Evolutionary conservation across 805 yeast genomes (phyloP).

Genomic region (Candida incommunis): DNA sequence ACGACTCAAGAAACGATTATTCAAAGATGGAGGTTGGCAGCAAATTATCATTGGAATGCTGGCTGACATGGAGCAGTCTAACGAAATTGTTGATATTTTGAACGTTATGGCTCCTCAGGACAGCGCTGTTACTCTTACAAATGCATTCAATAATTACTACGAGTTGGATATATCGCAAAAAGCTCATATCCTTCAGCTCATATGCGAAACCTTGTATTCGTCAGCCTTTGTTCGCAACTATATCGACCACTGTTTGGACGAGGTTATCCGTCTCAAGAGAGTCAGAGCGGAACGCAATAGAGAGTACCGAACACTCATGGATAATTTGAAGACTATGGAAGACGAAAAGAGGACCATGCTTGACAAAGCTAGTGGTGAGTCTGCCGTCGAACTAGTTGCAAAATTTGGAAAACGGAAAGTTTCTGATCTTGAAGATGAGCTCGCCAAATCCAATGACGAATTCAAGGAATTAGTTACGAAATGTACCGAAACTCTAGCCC

Average conservation of each 20-base stretch:
- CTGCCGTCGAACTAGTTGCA: neutral
- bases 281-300: conserved; percentile 51
- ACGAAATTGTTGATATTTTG: conserved; percentile 36
- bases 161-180: conserved; percentile 38
- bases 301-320: conserved; percentile 41
- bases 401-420: conserved; percentile 8
- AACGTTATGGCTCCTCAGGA: conserved; percentile 40
- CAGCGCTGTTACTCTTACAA: conserved; percentile 31
- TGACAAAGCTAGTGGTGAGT: conserved; percentile 3
- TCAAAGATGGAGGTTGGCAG: conserved; percentile 80
- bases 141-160: conserved; percentile 43
- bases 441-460: conserved; percentile 18
- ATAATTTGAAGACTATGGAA: conserved; percentile 33
- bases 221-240: conserved; percentile 45
- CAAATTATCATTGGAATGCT: conserved; percentile 61
- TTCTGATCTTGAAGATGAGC: conserved; percentile 10
- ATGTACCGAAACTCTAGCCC: conserved; percentile 25
- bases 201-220: conserved; percentile 48
- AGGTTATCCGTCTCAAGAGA: conserved; percentile 45
- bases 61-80: conserved; percentile 37
- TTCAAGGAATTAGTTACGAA: conserved; percentile 11
- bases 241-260: conserved; percentile 58
- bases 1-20: conserved; percentile 56
- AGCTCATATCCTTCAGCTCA: conserved; percentile 41
- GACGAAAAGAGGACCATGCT: conserved; percentile 25